A percentile compares a stretch with the other conserved stretches of the same genome.
phyloP scores from a whole-genome alignment of 805 yeast species.

The Spathaspora girioi region DNA sequence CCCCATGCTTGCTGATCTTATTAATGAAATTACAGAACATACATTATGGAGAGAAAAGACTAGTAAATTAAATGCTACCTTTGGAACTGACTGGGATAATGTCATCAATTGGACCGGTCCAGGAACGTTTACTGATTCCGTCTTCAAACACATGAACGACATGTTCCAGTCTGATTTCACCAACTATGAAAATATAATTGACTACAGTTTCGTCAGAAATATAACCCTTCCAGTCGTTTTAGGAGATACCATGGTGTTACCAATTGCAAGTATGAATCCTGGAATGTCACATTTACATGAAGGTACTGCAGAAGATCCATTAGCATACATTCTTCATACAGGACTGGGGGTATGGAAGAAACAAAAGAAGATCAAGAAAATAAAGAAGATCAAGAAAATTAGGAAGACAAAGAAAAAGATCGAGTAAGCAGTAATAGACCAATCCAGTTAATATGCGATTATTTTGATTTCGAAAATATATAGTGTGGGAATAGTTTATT shows the following conservation, averaged over 20 bases:
- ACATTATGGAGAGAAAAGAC: conserved; percentile 55
- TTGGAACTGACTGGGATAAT: not conserved
- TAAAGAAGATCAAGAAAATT: too few relatives aligned
- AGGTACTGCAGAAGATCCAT: not conserved
- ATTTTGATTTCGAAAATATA: too few relatives aligned
- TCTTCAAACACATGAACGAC: not conserved
- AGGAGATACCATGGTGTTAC: not conserved
- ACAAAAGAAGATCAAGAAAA: too few relatives aligned
- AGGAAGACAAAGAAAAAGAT: too few relatives aligned
- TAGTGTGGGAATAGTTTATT: too few relatives aligned
- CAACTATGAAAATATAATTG: not conserved
- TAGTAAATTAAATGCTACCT: conserved; percentile 35
- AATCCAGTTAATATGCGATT: too few relatives aligned
- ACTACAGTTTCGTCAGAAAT: not conserved
- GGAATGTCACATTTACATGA: not conserved
- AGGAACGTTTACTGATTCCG: not conserved
- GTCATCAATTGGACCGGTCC: not conserved
- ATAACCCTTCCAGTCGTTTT: not conserved
- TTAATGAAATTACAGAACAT: conserved; percentile 71
- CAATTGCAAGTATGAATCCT: not conserved
- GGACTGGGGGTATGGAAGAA: too few relatives aligned
- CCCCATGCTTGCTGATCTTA: conserved; percentile 81
- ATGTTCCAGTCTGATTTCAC: not conserved
- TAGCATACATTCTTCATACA: not conserved
- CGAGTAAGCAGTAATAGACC: too few relatives aligned